These are phyloP conservation scores for Gaeumannomyces sp. DNA, from an alignment of 2,329 filamentous ascomycete species.

Conservation along the genomic window DNA sequence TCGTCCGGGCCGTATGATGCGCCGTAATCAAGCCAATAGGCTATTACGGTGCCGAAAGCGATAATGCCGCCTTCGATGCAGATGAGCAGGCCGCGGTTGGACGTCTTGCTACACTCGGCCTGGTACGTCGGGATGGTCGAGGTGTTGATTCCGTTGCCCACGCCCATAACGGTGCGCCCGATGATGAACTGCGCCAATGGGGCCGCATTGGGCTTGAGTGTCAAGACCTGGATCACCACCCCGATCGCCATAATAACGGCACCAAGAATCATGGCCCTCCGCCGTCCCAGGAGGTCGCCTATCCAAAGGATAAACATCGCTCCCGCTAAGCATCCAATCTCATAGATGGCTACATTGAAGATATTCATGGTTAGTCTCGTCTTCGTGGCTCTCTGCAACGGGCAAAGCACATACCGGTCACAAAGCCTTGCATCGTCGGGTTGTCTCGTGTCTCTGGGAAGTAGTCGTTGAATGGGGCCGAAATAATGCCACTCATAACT, in stretches of 20 bases:
- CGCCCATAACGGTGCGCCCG: slow-evolving; percentile 43
- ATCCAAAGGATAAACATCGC: slow-evolving; percentile 43
- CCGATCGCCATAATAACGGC: slow-evolving; percentile 54
- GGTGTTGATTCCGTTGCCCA: slow-evolving; percentile 43
- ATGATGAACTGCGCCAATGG: slow-evolving; percentile 40
- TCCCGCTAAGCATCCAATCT: slow-evolving; percentile 37
- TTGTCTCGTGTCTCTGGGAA: slow-evolving; percentile 31
- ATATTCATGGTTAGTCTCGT: neutral
- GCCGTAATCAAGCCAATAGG: slow-evolving; percentile 13
- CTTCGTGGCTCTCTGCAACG: neutral
- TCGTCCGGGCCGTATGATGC: slow-evolving; percentile 5
- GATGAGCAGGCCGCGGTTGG: slow-evolving; percentile 35
- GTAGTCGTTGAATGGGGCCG: slow-evolving; percentile 41
- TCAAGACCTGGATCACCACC: slow-evolving; percentile 48
- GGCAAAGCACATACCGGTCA: slow-evolving; percentile 23
- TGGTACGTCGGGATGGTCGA: slow-evolving; percentile 10
- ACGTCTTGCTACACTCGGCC: slow-evolving; percentile 37
- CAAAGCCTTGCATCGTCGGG: slow-evolving; percentile 39
- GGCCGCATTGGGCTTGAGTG: slow-evolving; percentile 12
- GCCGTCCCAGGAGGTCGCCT: slow-evolving; percentile 45
- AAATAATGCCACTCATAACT: slow-evolving; percentile 48
- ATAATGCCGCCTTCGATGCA: slow-evolving; percentile 40
- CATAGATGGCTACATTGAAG: slow-evolving; percentile 34
- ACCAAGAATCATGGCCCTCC: slow-evolving; percentile 52
- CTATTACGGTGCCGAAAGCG: slow-evolving; percentile 32